Conservation (phyloP, 306 rosid species). For the Fragaria nilgerrensis region DNA sequence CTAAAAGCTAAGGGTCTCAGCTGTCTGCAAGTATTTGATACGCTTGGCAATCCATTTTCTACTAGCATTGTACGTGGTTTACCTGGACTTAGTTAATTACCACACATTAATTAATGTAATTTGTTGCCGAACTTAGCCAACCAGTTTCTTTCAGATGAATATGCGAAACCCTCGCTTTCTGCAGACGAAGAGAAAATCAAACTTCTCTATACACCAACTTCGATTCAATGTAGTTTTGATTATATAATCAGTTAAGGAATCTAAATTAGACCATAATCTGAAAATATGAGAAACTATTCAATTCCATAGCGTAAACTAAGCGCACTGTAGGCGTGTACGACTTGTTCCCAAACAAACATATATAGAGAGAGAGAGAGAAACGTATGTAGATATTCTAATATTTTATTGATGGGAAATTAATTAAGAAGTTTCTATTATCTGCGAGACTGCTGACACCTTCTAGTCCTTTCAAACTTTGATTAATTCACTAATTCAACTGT, state of each 20-base stretch:
- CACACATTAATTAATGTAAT: neutral
- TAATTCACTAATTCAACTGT: neutral
- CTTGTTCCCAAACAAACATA: neutral
- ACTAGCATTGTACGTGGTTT: too few species aligned
- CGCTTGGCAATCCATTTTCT: neutral
- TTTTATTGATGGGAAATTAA: neutral
- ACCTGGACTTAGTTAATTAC: neutral
- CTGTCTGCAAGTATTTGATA: neutral
- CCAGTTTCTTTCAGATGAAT: neutral
- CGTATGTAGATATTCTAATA: neutral
- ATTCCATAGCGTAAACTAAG: neutral
- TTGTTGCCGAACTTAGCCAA: neutral
- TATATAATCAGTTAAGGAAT: neutral
- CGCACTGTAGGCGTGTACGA: neutral
- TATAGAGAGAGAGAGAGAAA: too few species aligned
- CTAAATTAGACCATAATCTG: neutral
- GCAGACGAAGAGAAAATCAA: neutral
- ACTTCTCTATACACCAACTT: neutral
- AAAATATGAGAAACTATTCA: neutral
- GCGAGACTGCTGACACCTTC: neutral
- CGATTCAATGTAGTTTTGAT: neutral
- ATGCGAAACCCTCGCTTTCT: neutral
- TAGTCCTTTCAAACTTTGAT: conserved; percentile 5
- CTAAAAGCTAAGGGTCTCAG: too few species aligned
- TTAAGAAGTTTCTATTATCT: neutral